Base-by-base conservation (phyloP, 768 basidiomycete genomes). In the Daedaleopsis nitida region DNA sequence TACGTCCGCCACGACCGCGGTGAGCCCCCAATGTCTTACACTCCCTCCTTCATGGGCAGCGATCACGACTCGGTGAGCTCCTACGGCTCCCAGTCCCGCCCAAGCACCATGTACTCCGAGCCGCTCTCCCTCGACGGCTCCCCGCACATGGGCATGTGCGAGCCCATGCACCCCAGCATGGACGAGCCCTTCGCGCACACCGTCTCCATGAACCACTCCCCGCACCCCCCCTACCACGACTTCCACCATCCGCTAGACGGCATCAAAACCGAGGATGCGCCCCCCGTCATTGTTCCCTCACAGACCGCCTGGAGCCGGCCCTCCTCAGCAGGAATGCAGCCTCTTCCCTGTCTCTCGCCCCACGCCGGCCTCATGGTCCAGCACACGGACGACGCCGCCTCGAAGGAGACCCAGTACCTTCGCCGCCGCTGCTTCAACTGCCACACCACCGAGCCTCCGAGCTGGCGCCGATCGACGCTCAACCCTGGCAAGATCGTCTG, bases 401-500 rank as follows among this genome's bases (percentile, higher is more conserved):
- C 87, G 45, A 94, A 94, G 75, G 92, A 94, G 73, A 94, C 92
- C 0, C 92, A 94, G 76, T 93, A 92, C 72, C 87, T 94, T 58
- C 89, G 92, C 23, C 82, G 92, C 42, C 82, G 91, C 10, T 94
- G 92, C 77, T 91, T 89, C 81, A 94, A 94, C 76, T 94, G 92
- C 77, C 92, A 92, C 71, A 92, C 92, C 19, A 94, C 92, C 1
- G 92, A 94, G 72, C 92, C 92, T 0, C 92, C 92, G 8, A 87
- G 85, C 24, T 94, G 92, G 92, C 87, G 92, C 56, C 85, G 92
- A 48, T 88, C 86, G 34, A 94, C 92, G 5, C 87, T 94, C 69
- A 92, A 92, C 74, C 91, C 90, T 0, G 92, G 92, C 65, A 94
- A 94, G 76, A 94, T 94, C 69, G 92, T 94, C 48, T 94, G 92